Evolutionary conservation across 2,329 filamentous ascomycete genomes (phyloP).

Genomic region (Mariannaea sp.): DNA sequence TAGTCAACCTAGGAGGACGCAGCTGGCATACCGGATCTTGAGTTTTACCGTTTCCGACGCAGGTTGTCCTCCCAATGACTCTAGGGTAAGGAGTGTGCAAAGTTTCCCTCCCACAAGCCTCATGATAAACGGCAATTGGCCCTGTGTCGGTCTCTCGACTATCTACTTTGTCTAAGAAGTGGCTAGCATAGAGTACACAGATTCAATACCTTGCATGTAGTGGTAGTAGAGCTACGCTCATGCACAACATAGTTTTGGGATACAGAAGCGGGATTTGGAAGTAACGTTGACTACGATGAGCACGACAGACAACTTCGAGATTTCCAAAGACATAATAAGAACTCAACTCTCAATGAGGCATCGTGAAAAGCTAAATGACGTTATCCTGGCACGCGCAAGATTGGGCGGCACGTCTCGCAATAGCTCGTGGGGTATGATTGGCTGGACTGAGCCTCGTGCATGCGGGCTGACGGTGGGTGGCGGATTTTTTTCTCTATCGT

Average conservation of each 20-base stretch:
- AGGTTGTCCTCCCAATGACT: background rate
- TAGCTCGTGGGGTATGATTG: conserved; percentile 19
- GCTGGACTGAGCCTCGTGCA: conserved; percentile 13
- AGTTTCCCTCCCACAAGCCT: too few species aligned
- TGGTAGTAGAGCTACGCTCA: too few species aligned
- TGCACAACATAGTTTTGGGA: too few species aligned
- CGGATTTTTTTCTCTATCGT: too few species aligned
- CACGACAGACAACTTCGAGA: background rate
- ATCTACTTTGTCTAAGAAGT: too few species aligned
- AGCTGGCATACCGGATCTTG: conserved; percentile 21
- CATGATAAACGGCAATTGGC: too few species aligned
- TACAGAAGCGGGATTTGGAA: too few species aligned
- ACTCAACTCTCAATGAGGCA: background rate
- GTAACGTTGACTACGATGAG: background rate
- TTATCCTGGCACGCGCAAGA: conserved; percentile 32
- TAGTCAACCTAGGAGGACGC: conserved; percentile 9
- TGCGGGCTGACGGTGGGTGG: conserved; percentile 31
- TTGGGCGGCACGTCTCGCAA: conserved; percentile 29
- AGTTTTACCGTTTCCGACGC: conserved; percentile 28
- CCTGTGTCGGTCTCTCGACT: too few species aligned
- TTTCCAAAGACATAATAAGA: background rate
- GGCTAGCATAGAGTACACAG: too few species aligned
- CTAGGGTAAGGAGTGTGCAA: conserved; percentile 24
- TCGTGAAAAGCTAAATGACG: conserved; percentile 31
- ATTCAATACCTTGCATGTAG: too few species aligned